Evolutionary conservation across 208 protist species (phyloP), one percentile per base, ranked within the genome.

Genomic region (Leishmania lainsoni): DNA sequence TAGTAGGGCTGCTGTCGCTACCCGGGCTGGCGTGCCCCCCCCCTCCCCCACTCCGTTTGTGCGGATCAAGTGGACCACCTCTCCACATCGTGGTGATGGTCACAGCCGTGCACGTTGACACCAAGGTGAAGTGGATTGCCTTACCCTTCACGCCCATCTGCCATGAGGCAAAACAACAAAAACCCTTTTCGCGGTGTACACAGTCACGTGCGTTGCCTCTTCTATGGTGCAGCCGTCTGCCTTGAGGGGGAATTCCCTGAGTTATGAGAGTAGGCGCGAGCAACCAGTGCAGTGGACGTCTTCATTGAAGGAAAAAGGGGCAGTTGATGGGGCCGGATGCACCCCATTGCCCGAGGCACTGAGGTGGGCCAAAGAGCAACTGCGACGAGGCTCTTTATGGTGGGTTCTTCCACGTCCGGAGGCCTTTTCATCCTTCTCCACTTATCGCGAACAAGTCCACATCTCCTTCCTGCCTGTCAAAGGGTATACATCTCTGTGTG

Each of bases 371-470:
- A n/a, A n/a, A 94, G 73, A n/a, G 61, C 77, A 17, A 89, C 82
- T 3, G 91, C 89, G 32, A 92, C 56, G 82, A 91, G 89, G 52
- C 87, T 84, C 77, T 94, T 91, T 86, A 91, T 94, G 65, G 82
- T 83, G 20, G n/a, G n/a, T n/a, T n/a, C 81, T 72, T 39, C 89
- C 85, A 29, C 87, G 83, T 0, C 89, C 91, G 78, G 85, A 91
- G 42, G 90, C 75, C 79, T 86, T 90, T 26, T 83, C 87, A 61
- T 89, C 83, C 73, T 74, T 70, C 79, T 92, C 91, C 39, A 86
- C 87, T n/a, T 83, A 92, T 77, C 22, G n/a, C 76, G 58, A n/a
- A n/a, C n/a, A n/a, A n/a, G n/a, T n/a, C n/a, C n/a, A n/a, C n/a
- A n/a, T n/a, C n/a, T n/a, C n/a, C n/a, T n/a, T n/a, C n/a, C n/a